phyloP scores from a whole-genome alignment of 441 rosid species.

The Populus tomentosa region DNA sequence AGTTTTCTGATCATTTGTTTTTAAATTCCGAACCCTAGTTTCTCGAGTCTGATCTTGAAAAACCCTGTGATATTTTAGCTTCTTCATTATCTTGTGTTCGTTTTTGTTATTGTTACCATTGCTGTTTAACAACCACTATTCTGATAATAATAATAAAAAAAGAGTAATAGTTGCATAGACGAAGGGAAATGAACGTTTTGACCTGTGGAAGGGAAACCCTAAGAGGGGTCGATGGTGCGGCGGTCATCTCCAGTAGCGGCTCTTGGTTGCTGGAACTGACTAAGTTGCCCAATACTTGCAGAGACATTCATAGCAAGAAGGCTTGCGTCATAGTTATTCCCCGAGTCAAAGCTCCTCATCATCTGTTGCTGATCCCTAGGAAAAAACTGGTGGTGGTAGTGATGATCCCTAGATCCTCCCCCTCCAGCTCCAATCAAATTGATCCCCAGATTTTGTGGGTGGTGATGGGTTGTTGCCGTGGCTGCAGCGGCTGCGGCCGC shows the following conservation, averaged over 20 bases:
- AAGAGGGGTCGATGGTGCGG: slow-evolving; percentile 72
- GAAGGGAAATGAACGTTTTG: neutral
- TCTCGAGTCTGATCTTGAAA: neutral
- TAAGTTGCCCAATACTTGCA: slow-evolving; percentile 61
- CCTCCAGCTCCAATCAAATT: slow-evolving; percentile 40
- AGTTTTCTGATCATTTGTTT: neutral
- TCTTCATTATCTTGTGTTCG: too few relatives aligned
- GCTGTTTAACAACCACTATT: neutral
- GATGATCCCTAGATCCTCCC: slow-evolving; percentile 36
- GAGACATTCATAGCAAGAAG: slow-evolving; percentile 63
- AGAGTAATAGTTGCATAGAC: too few relatives aligned
- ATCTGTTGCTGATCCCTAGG: slow-evolving; percentile 62
- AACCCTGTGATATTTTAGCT: neutral
- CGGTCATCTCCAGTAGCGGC: slow-evolving; percentile 74
- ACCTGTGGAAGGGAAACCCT: slow-evolving; percentile 10
- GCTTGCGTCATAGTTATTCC: slow-evolving; percentile 49
- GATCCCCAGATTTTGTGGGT: slow-evolving; percentile 47
- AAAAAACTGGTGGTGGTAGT: slow-evolving; percentile 62
- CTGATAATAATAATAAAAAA: neutral
- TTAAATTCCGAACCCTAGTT: neutral
- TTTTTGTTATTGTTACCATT: too few relatives aligned
- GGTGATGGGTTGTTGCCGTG: slow-evolving; percentile 26
- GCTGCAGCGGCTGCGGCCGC: slow-evolving; percentile 38
- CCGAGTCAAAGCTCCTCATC: slow-evolving; percentile 54
- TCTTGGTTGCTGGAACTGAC: slow-evolving; percentile 70